Base-by-base conservation (phyloP, 805 yeast species). In the Blastobotrys chiropterorum region DNA sequence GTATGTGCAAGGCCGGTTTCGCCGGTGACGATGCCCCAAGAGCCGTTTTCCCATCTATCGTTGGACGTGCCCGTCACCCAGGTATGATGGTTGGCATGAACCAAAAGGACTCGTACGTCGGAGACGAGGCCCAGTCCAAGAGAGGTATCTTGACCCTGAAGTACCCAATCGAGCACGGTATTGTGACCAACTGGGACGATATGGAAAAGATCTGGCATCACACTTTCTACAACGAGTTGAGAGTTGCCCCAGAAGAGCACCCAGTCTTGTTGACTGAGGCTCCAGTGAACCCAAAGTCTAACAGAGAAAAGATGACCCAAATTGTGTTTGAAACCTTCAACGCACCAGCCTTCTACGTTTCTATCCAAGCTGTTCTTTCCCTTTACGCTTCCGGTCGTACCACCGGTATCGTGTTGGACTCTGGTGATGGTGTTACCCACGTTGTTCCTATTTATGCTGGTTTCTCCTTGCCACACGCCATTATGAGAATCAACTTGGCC, bases 191-290 rank as follows among this genome's bases (percentile, higher is more conserved):
- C 90, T 94, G 99, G 99, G 97, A 92, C 74, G 99, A 94, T 73
- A 94, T 94, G 99, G 99, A 94, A 81, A 92, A 92, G 80, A 94
- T 94, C 82, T 94, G 99, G 99, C 98, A 94, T 78, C 99, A 94
- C 83, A 94, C 98, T 67, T 94, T 94, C 84, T 92, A 90, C 92
- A 94, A 94, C 80, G 99, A 94, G 80, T 86, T 94, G 78, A 89
- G 98, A 81, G 97, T 94, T 74, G 97, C 97, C 56, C 98, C 98
- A 77, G 99, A 94, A 79, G 99, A 94, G 79, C 99, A 94, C 83
- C 97, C 98, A 74, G 96, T 92, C 67, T 80, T 94, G 74, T 85
- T 94, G 78, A 94, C 99, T 63, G 99, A 94, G 83, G 99, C 99
- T 62, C 99, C 99, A 77, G 87, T 90, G 89, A 94, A 94, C 81